Conservation (phyloP, 2,329 filamentous ascomycete species). For the Gremmenia infestans region DNA sequence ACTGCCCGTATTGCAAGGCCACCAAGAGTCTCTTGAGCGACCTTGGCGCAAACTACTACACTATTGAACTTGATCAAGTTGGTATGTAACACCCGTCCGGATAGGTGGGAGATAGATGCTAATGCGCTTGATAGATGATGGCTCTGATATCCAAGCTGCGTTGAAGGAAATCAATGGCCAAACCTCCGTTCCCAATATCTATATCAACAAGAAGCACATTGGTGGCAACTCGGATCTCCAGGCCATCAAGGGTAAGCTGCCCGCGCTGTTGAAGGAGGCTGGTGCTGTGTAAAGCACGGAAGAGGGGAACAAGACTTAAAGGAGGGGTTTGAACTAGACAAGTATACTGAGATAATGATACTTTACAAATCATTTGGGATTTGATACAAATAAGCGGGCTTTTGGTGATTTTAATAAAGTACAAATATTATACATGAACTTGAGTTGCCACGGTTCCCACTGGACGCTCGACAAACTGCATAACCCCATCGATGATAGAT, state of each 20-base stretch:
- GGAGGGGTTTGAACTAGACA: background rate
- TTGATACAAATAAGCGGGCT: background rate
- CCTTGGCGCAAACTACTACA: slow-evolving; percentile 65
- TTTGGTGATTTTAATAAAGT: background rate
- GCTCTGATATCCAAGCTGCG: slow-evolving; percentile 74
- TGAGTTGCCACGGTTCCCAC: slow-evolving; percentile 81
- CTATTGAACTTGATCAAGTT: slow-evolving; percentile 80
- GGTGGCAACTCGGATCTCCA: slow-evolving; percentile 92
- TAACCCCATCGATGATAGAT: slow-evolving; percentile 80
- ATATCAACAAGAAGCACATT: slow-evolving; percentile 85
- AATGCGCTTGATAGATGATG: slow-evolving; percentile 59
- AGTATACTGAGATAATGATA: too few relatives aligned
- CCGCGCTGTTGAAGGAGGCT: slow-evolving; percentile 57
- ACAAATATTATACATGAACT: slow-evolving; percentile 40
- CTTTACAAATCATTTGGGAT: background rate
- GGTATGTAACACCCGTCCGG: slow-evolving; percentile 44
- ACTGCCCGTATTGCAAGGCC: slow-evolving; percentile 86
- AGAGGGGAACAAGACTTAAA: background rate
- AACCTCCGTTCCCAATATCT: slow-evolving; percentile 92
- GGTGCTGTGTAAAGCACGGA: slow-evolving; percentile 49
- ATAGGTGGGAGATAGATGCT: background rate
- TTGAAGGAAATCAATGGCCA: slow-evolving; percentile 77
- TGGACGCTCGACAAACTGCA: slow-evolving; percentile 83
- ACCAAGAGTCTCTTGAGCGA: slow-evolving; percentile 71
- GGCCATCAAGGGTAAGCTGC: slow-evolving; percentile 59